phyloP scores from a whole-genome alignment of 257 asterid species.

The Echium plantagineum region DNA sequence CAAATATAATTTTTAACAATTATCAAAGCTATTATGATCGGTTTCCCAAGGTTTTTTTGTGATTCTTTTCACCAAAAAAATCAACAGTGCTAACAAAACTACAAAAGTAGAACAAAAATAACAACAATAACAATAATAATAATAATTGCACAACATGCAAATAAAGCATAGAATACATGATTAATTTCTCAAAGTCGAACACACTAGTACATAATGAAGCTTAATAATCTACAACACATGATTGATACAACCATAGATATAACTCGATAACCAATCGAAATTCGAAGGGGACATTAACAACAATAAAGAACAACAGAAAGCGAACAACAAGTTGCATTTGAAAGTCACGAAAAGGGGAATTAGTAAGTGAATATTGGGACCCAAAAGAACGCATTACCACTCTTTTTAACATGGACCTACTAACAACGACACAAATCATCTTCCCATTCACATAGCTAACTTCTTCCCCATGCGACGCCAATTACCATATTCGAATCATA shows the following conservation, averaged over 20 bases:
- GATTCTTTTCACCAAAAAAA: too few relatives aligned
- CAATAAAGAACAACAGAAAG: conserved; percentile 12
- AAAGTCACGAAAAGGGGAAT: conserved; percentile 12
- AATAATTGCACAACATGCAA: background rate
- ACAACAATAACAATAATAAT: too few relatives aligned
- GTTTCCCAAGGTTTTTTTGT: too few relatives aligned
- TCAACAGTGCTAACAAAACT: too few relatives aligned
- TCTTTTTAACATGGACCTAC: conserved; percentile 22
- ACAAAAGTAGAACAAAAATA: too few relatives aligned
- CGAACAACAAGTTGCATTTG: conserved; percentile 16
- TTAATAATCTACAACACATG: too few relatives aligned
- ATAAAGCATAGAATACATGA: background rate
- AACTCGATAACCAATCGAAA: background rate
- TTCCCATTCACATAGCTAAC: conserved; percentile 13
- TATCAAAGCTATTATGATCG: too few relatives aligned
- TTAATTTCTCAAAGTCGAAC: conserved; percentile 9
- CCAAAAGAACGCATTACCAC: conserved; percentile 24
- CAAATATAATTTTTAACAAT: too few relatives aligned
- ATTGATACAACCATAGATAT: background rate
- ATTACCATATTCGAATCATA: conserved; percentile 9
- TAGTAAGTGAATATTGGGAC: conserved; percentile 28
- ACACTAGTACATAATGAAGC: background rate
- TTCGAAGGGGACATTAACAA: background rate
- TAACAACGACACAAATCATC: conserved; percentile 8
- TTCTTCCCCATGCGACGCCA: conserved; percentile 4